These are phyloP conservation scores for Panicum hallii DNA, from an alignment of 202 grass and related monocot genomes.

Conservation along the genomic window DNA sequence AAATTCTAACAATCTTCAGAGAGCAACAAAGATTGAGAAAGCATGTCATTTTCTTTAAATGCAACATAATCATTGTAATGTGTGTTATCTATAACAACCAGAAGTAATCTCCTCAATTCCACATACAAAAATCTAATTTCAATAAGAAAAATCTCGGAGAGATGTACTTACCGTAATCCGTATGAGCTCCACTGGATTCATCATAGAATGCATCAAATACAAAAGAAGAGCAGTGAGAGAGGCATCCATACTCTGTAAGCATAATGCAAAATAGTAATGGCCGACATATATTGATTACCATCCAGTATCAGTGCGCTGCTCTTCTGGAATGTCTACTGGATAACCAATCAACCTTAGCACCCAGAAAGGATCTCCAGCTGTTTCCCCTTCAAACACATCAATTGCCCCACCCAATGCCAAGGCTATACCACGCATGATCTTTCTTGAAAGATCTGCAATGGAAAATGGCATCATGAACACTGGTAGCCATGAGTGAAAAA, in stretches of 20 bases:
- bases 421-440: slow-evolving; percentile 95
- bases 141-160: not conserved
- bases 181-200: slow-evolving; percentile 86
- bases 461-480: slow-evolving; percentile 26
- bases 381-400: slow-evolving; percentile 77
- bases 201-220: slow-evolving; percentile 31
- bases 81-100: not conserved
- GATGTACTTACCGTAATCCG: slow-evolving; percentile 83
- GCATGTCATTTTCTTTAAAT: not conserved
- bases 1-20: not conserved
- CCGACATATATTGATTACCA: slow-evolving; percentile 52
- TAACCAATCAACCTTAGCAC: slow-evolving; percentile 89
- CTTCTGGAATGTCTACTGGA: slow-evolving; percentile 87
- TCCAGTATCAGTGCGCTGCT: slow-evolving; percentile 73
- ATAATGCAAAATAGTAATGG: slow-evolving; percentile 21
- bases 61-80: not conserved
- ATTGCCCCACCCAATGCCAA: slow-evolving; percentile 70
- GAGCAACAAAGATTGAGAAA: slow-evolving; percentile 6
- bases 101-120: not conserved
- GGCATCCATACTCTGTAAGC: not conserved
- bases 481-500: not conserved
- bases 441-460: slow-evolving; percentile 80
- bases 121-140: not conserved
- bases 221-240: slow-evolving; percentile 40
- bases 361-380: slow-evolving; percentile 83